phyloP scores from a whole-genome alignment of 2,329 filamentous ascomycete species.

The Chrysosporium keratinophilum region DNA sequence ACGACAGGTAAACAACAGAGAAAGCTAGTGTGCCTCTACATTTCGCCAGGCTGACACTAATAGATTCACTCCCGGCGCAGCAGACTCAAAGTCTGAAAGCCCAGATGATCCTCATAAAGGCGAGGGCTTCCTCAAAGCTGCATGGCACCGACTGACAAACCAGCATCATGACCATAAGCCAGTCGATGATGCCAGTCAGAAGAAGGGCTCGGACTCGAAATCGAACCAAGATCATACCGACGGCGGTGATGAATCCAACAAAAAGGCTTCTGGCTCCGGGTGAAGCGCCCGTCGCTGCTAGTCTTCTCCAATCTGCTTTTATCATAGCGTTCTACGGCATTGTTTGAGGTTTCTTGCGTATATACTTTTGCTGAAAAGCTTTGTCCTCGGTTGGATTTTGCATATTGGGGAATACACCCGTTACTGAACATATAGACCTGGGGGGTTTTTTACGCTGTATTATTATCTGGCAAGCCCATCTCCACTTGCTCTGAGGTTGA shows the following conservation, averaged over 20 bases:
- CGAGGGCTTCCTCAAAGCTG: conserved; percentile 83
- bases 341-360: conserved; percentile 3
- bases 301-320: background rate
- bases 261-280: conserved; percentile 33
- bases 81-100: conserved; percentile 5
- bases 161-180: conserved; percentile 35
- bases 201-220: conserved; percentile 25
- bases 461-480: conserved; percentile 7
- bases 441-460: conserved; percentile 5
- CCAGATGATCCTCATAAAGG: conserved; percentile 53
- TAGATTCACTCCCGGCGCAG: conserved; percentile 15
- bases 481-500: conserved; percentile 12
- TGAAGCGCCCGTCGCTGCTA: conserved; percentile 17
- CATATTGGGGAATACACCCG: conserved; percentile 2
- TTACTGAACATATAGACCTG: conserved; percentile 1
- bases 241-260: conserved; percentile 30
- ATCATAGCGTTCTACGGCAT: conserved; percentile 11
- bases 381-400: background rate
- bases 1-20: conserved; percentile 37
- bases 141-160: conserved; percentile 88
- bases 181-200: conserved; percentile 19
- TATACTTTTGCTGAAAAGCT: conserved; percentile 8
- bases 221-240: conserved; percentile 13
- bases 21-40: conserved; percentile 5
- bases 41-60: conserved; percentile 14